phyloP scores from a whole-genome alignment of 805 yeast species.

The Kuraishia capsulata region DNA sequence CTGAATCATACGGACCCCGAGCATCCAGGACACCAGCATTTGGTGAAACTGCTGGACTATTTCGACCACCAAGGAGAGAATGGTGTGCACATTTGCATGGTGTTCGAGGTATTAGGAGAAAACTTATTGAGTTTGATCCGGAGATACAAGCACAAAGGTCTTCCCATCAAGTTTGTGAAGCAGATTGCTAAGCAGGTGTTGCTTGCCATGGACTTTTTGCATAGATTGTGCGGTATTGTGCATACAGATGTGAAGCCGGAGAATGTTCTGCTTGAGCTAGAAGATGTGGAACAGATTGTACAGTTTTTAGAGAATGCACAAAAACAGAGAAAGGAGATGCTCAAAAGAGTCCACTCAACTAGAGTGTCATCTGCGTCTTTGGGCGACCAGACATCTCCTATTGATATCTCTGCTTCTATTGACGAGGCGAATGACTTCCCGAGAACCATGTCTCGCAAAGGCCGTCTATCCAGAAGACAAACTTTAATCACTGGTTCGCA shows the following conservation, averaged over 20 bases:
- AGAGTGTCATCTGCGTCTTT: slow-evolving; percentile 1
- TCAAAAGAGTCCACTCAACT: slow-evolving; percentile 5
- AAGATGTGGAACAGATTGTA: slow-evolving; percentile 43
- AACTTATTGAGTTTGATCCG: slow-evolving; percentile 78
- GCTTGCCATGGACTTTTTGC: slow-evolving; percentile 48
- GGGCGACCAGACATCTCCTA: neutral
- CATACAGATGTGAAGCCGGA: slow-evolving; percentile 78
- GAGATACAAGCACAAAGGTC: slow-evolving; percentile 43
- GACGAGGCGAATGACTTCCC: neutral
- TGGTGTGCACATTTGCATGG: slow-evolving; percentile 94
- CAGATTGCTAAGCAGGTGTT: slow-evolving; percentile 50
- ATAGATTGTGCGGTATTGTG: slow-evolving; percentile 53
- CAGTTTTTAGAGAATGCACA: slow-evolving; percentile 30
- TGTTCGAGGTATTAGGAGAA: slow-evolving; percentile 94
- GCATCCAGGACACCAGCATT: slow-evolving; percentile 77
- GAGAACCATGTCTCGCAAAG: slow-evolving; percentile 9
- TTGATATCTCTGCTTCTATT: neutral
- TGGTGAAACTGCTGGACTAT: slow-evolving; percentile 73
- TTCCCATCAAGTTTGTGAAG: slow-evolving; percentile 47
- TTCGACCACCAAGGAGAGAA: slow-evolving; percentile 85
- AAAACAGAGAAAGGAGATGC: slow-evolving; percentile 21
- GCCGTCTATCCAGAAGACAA: slow-evolving; percentile 53
- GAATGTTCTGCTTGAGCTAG: slow-evolving; percentile 47
- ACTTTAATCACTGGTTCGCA: slow-evolving; percentile 85
- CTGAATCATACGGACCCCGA: slow-evolving; percentile 51